phyloP scores from a whole-genome alignment of 352 stramenopile genomes.

The Phytophthora rubi region DNA sequence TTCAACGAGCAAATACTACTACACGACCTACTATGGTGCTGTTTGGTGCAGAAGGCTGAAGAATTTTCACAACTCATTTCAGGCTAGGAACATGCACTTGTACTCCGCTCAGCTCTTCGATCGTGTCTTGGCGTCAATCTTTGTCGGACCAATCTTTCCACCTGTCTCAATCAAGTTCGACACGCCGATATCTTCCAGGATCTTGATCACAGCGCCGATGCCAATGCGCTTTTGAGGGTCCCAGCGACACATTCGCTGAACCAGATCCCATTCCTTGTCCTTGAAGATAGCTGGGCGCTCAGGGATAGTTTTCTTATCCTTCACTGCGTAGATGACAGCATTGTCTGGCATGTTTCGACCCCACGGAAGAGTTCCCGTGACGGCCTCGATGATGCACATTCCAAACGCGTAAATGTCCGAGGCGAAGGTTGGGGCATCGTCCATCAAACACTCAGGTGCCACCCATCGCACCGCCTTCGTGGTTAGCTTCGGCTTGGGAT shows the following conservation, averaged over 20 bases:
- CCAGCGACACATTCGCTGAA: slow-evolving; percentile 35
- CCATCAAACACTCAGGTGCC: slow-evolving; percentile 33
- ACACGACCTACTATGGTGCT: background rate
- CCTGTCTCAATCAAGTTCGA: slow-evolving; percentile 25
- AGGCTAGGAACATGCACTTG: background rate
- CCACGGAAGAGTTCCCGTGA: slow-evolving; percentile 28
- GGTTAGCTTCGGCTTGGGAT: slow-evolving; percentile 4
- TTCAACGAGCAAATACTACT: slow-evolving; percentile 12
- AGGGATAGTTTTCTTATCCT: slow-evolving; percentile 30
- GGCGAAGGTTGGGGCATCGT: slow-evolving; percentile 18
- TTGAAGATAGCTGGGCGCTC: slow-evolving; percentile 21
- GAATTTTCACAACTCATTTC: background rate
- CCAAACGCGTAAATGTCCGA: slow-evolving; percentile 47
- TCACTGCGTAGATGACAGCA: slow-evolving; percentile 18
- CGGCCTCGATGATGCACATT: slow-evolving; percentile 48
- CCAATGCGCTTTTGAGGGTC: slow-evolving; percentile 29
- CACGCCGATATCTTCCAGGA: slow-evolving; percentile 37
- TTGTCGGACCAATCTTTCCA: slow-evolving; percentile 15
- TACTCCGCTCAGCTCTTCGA: background rate
- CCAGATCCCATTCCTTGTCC: slow-evolving; percentile 35
- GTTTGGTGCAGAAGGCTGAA: background rate
- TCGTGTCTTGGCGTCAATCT: slow-evolving; percentile 9
- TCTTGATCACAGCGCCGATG: slow-evolving; percentile 41
- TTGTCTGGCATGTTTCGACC: slow-evolving; percentile 12
- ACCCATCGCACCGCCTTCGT: slow-evolving; percentile 36